Percentiles rank a stretch among this genome's conserved stretches.
These are phyloP conservation scores for Mortierella sp. DNA, from an alignment of 371 early-diverging fungal genomes.

Conservation along the genomic window DNA sequence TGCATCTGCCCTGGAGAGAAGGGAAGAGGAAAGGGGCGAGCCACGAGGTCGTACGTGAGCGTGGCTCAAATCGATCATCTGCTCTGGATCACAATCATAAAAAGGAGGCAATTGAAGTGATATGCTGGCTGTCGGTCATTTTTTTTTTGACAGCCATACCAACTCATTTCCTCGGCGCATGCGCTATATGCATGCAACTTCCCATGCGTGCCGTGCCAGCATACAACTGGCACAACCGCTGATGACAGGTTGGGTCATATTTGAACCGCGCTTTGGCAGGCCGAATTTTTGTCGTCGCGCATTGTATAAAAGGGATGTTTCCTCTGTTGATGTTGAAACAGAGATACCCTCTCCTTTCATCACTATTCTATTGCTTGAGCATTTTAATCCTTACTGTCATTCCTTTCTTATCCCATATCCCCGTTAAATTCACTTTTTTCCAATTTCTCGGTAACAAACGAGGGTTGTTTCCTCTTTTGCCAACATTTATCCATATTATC, in stretches of 20 bases:
- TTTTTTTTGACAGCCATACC: too few species aligned
- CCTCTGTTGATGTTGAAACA: background rate
- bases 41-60: conserved; percentile 19
- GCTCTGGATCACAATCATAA: conserved; percentile 4
- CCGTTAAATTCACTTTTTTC: too few species aligned
- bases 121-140: background rate
- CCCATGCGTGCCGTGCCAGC: background rate
- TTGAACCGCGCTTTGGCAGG: background rate
- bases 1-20: conserved; percentile 9
- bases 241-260: conserved; percentile 9
- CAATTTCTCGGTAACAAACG: too few species aligned
- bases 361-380: too few species aligned
- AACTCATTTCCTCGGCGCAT: background rate
- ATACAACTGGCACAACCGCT: background rate
- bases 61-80: conserved; percentile 8
- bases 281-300: background rate
- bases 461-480: too few species aligned
- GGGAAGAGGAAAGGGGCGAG: background rate
- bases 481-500: too few species aligned
- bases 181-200: too few species aligned
- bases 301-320: conserved; percentile 5
- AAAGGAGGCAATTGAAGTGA: background rate
- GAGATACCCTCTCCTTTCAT: background rate
- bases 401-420: too few species aligned
- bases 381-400: too few species aligned